These are phyloP conservation scores for Saccharomycopsis sp. DNA, from an alignment of 805 yeast species.

Conservation along the genomic window DNA sequence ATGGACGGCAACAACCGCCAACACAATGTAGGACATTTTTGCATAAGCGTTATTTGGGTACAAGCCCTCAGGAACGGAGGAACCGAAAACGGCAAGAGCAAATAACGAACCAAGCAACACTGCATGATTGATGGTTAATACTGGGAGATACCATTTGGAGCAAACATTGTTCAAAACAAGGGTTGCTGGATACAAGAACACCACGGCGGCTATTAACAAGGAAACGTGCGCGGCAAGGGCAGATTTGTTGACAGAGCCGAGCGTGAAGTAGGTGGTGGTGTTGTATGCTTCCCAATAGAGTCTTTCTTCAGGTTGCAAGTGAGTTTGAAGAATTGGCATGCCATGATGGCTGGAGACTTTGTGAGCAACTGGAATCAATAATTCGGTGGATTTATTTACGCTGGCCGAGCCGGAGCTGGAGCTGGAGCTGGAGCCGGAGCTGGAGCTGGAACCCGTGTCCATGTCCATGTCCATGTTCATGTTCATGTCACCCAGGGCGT, in stretches of 20 bases:
- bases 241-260: slow-evolving; percentile 39
- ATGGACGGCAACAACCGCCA: slow-evolving; percentile 46
- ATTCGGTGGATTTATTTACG: no score
- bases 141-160: slow-evolving; percentile 50
- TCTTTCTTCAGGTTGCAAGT: slow-evolving; percentile 62
- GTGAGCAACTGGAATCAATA: slow-evolving; percentile 38
- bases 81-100: slow-evolving; percentile 47
- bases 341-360: slow-evolving; percentile 51
- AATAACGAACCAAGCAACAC: slow-evolving; percentile 42
- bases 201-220: slow-evolving; percentile 35
- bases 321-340: slow-evolving; percentile 57
- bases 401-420: no score
- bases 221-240: slow-evolving; percentile 49
- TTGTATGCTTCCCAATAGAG: slow-evolving; percentile 72
- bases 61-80: slow-evolving; percentile 49
- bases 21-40: slow-evolving; percentile 52
- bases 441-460: no score
- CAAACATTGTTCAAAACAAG: slow-evolving; percentile 54
- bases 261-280: slow-evolving; percentile 64
- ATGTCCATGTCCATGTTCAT: slow-evolving; percentile 3
- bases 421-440: no score
- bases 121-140: slow-evolving; percentile 41
- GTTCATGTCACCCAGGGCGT: slow-evolving; percentile 3
- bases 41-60: slow-evolving; percentile 74
- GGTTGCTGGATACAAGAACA: slow-evolving; percentile 57